These are phyloP conservation scores for Vigna angularis DNA, from an alignment of 306 rosid species.

Conservation along the genomic window DNA sequence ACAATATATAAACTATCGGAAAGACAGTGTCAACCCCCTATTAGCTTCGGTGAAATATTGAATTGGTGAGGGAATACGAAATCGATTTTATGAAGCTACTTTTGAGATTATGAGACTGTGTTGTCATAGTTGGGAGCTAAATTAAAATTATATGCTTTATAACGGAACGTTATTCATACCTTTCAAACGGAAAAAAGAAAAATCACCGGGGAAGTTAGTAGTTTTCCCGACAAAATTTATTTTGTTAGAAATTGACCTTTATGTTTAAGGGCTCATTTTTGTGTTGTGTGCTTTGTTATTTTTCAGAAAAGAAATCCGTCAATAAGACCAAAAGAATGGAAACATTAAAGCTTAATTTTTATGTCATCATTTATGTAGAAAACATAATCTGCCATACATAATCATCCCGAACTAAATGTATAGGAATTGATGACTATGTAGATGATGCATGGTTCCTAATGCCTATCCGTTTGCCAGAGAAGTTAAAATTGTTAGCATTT, in stretches of 20 bases:
- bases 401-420: neutral
- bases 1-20: slow-evolving; percentile 29
- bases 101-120: neutral
- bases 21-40: neutral
- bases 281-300: neutral
- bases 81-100: slow-evolving; percentile 15
- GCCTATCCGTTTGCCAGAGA: neutral
- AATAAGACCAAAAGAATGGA: neutral
- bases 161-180: neutral
- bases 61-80: slow-evolving; percentile 28
- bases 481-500: neutral
- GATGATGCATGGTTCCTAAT: neutral
- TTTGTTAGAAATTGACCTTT: neutral
- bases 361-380: too few species aligned
- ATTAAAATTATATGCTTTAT: neutral
- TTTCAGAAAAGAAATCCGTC: neutral
- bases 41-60: slow-evolving; percentile 33
- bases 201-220: neutral
- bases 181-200: neutral
- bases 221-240: neutral
- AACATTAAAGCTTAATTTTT: neutral
- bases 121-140: neutral
- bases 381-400: too few species aligned
- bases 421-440: neutral
- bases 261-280: neutral